Percentiles rank a stretch among this genome's conserved stretches.
Conservation (phyloP, 2,329 filamentous ascomycete genomes). For the Colletotrichum horii region DNA sequence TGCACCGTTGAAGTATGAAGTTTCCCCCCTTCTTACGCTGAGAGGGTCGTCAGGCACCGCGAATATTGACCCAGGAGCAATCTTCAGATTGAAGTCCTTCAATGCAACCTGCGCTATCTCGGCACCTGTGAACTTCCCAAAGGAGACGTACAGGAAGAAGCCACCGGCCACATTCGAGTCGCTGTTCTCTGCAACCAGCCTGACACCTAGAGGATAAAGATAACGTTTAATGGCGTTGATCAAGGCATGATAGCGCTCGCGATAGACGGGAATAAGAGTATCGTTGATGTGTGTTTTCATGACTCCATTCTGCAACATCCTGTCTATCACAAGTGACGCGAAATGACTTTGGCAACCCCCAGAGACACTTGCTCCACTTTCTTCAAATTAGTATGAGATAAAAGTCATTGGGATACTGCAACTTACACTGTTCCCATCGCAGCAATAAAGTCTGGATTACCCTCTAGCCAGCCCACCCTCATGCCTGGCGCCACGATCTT, state of each 20-base stretch:
- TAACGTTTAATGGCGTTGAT: neutral
- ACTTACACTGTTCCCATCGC: conserved; percentile 58
- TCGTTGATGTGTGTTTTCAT: conserved; percentile 47
- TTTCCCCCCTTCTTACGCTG: conserved; percentile 30
- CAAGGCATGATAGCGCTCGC: neutral
- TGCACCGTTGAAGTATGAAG: conserved; percentile 38
- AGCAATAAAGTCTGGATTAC: conserved; percentile 56
- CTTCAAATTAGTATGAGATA: conserved; percentile 33
- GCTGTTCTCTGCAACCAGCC: conserved; percentile 38
- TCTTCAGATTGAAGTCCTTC: conserved; percentile 57
- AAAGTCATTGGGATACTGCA: conserved; percentile 21
- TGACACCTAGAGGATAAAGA: conserved; percentile 23
- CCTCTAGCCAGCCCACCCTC: conserved; percentile 86
- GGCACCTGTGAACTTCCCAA: conserved; percentile 47
- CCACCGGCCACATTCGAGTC: conserved; percentile 48
- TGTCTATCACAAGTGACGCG: neutral
- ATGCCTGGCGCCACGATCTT: conserved; percentile 84
- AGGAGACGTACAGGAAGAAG: conserved; percentile 68
- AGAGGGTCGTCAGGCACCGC: conserved; percentile 40
- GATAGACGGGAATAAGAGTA: conserved; percentile 40
- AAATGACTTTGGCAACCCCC: neutral
- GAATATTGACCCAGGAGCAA: conserved; percentile 63
- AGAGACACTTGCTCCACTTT: conserved; percentile 57
- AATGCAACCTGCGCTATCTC: conserved; percentile 52
- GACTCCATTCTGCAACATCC: conserved; percentile 49